phyloP scores from a whole-genome alignment of 345 rosid genomes.

The Hypericum androsaemum region DNA sequence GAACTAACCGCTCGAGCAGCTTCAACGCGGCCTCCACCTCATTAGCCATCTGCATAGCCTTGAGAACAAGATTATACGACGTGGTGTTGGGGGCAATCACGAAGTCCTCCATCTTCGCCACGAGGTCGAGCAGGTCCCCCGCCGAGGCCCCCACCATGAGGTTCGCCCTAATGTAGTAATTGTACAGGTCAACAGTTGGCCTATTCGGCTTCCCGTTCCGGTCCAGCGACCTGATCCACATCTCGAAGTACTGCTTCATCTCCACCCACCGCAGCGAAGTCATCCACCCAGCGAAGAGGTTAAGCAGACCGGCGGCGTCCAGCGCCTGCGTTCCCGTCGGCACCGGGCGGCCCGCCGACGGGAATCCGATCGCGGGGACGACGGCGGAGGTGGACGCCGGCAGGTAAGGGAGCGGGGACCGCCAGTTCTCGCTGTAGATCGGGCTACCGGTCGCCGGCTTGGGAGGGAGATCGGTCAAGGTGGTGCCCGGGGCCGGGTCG shows the following conservation, averaged over 20 bases:
- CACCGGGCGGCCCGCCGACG: slow-evolving; percentile 28
- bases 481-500: slow-evolving; percentile 2
- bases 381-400: slow-evolving; percentile 13
- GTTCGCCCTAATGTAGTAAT: slow-evolving; percentile 76
- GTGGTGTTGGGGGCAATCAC: slow-evolving; percentile 59
- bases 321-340: slow-evolving; percentile 36
- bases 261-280: slow-evolving; percentile 74
- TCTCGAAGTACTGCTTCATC: slow-evolving; percentile 64
- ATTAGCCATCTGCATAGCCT: slow-evolving; percentile 57
- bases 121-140: slow-evolving; percentile 57
- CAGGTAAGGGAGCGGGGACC: slow-evolving; percentile 36
- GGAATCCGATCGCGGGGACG: slow-evolving; percentile 37
- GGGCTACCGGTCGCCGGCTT: slow-evolving; percentile 90
- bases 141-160: slow-evolving; percentile 54
- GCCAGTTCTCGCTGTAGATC: slow-evolving; percentile 70
- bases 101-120: slow-evolving; percentile 59
- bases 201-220: slow-evolving; percentile 67
- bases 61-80: slow-evolving; percentile 64
- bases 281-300: slow-evolving; percentile 66
- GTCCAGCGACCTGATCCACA: slow-evolving; percentile 74
- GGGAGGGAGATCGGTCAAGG: slow-evolving; percentile 57
- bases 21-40: slow-evolving; percentile 67
- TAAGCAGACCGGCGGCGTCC: slow-evolving; percentile 39
- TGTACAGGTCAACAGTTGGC: slow-evolving; percentile 66
- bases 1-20: slow-evolving; percentile 58